These are phyloP conservation scores for Pleurostoma richardsiae DNA, from an alignment of 2,329 filamentous ascomycete species.

Conservation along the genomic window DNA sequence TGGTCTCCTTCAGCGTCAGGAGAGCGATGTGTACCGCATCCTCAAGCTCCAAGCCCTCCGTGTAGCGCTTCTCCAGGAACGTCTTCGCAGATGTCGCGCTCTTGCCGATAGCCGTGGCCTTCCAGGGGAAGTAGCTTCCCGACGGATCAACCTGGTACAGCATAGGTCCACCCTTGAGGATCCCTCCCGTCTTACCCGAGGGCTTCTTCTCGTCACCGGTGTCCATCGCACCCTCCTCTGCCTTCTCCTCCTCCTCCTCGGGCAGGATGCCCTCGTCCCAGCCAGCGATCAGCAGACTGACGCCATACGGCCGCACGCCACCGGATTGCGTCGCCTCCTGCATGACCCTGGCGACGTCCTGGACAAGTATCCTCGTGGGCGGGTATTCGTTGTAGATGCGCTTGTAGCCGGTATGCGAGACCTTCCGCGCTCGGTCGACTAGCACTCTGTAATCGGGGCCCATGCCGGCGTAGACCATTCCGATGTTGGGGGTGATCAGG, in stretches of 20 bases:
- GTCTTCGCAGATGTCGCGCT: slow-evolving; percentile 98
- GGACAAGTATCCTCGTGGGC: slow-evolving; percentile 97
- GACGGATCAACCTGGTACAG: slow-evolving; percentile 99
- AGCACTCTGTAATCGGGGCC: slow-evolving; percentile 96
- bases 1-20: slow-evolving; percentile 96
- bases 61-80: slow-evolving; percentile 98
- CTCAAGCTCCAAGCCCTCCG: slow-evolving; percentile 92
- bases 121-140: slow-evolving; percentile 98
- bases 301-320: slow-evolving; percentile 94
- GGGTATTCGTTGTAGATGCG: slow-evolving; percentile 99
- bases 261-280: slow-evolving; percentile 97
- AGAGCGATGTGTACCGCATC: slow-evolving; percentile 98
- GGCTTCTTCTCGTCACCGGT: slow-evolving; percentile 67
- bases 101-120: slow-evolving; percentile 98
- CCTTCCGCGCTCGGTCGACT: slow-evolving; percentile 96
- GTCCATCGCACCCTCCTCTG: slow-evolving; percentile 43
- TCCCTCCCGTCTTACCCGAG: slow-evolving; percentile 86
- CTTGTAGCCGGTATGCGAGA: slow-evolving; percentile 98
- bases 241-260: slow-evolving; percentile 63
- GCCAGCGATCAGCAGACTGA: slow-evolving; percentile 89
- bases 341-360: slow-evolving; percentile 96
- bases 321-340: slow-evolving; percentile 98
- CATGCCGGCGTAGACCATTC: slow-evolving; percentile 99
- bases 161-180: slow-evolving; percentile 92
- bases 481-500: slow-evolving; percentile 97